Evolutionary conservation across 73 alveolate species (phyloP), one percentile per base, ranked within the genome.

Genomic region (Paramecium biaurelia): DNA sequence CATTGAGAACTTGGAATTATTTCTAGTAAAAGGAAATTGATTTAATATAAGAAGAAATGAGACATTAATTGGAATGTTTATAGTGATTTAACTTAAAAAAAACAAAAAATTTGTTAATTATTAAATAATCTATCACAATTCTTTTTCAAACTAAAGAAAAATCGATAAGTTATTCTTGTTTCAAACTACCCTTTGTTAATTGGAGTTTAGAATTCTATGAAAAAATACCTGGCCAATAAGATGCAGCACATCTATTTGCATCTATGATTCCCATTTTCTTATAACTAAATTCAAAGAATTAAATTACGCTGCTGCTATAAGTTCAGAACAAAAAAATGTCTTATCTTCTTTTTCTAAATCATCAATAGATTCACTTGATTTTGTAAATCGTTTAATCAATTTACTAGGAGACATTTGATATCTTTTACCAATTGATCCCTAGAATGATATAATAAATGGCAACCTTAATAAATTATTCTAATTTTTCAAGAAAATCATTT

Each of bases 391-490:
- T 85, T 92, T 92, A 32, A 96, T 42, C n/a, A 92, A 57, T 92
- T 92, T 92, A 14, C 95, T 49, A 1, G 95, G 92, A 30, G 93
- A 57, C 23, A 92, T 56, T 57, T 85, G 23, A 26, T 72, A 92
- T 92, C 85, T 85, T 38, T 92, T 85, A 35, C 95, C 95, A 14
- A 59, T 35, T 35, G 85, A 58, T 21, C 41, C 43, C 57, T 86
- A 45, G 5, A 0, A 12, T 4, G 2, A 30, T 14, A 30, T 18
- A 9, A 14, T 12, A 47, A 4, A n/a, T 18, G 47, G 14, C 5
- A 43, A 79, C 90, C 56, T 79, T 79, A 11, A 94, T 86, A 85
- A 95, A 95, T 10, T 58, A 41, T 37, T 95, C 96, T 11, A 95
- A 41, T 20, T 72, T 87, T 2, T 49, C 70, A 74, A 94, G 63